Evolutionary conservation across 129 eudicot genomes (phyloP), one percentile per base, ranked within the genome.

Genomic region (Tagetes patula): DNA sequence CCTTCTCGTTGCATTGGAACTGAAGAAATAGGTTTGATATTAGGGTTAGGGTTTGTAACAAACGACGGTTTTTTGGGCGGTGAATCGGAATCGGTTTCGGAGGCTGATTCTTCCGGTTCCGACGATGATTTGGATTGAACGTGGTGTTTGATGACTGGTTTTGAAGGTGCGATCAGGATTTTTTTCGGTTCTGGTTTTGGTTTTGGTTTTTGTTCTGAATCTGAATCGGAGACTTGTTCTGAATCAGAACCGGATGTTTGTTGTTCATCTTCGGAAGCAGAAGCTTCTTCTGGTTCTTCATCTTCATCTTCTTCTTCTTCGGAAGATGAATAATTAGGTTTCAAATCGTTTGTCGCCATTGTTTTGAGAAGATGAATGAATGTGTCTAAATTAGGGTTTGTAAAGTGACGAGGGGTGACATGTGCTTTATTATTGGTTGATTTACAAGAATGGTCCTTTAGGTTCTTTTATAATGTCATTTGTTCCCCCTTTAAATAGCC

Each of bases 301-400:
- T 20, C 27, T 20, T 20, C 27, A 20, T 77, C 81, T 1, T 61
- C 70, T 0, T 77, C 76, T 0, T 70, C 64, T 0, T 64, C 60
- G 11, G 81, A 77, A 14, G 81, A 69, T 6, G 73, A 45, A 65
- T 79, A 45, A 65, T 53, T 55, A 20, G 82, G 82, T 12, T 72
- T 72, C 3, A 20, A 43, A 9, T 64, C 82, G 37, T 77, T 70
- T 7, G 55, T 33, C 42, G 74, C 82, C 82, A 79, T 79, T 72
- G 52, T 41, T 63, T 63, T 30, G 65, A 38, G 69, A 58, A 63
- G 53, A 38, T 11, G 76, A 60, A 2, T 40, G 39, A 60, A 2
- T 40, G 39, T 72, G 72, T 79, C 53, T 39, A 46, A 71, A 65
- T 66, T 56, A 79, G 82, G 82, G 82, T 79, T 72, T 65, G 74